Base-by-base conservation (phyloP, 2,329 filamentous ascomycete species). In the Zopfia rhizophila region DNA sequence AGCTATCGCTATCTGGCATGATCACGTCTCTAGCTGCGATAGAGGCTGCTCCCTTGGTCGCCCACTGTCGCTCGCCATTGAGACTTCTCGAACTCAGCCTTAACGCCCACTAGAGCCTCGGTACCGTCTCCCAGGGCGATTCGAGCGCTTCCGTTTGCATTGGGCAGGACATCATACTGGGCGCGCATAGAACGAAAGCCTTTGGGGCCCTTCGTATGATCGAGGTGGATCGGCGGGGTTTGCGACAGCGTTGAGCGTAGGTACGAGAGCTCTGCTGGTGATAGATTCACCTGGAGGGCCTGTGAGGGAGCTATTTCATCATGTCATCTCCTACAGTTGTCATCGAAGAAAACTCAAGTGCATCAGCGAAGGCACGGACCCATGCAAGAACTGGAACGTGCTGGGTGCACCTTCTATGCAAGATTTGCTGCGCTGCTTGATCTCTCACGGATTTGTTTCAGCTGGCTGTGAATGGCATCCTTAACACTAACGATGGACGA, bases 81-180 rank as follows among this genome's bases (percentile, higher is more conserved):
- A 13, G 87, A 91, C 76, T 83, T 87, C 72, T 96, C 91, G 4
- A 97, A 90, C 75, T 97, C 93, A 1, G 90, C 91, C 75, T 97
- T 99, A 50, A 97, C 87, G 33, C 94, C 94, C 5, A 97, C 94
- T 51, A 99, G 88, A 5, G 94, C 94, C 73, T 99, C 94, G 1
- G 91, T 96, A 38, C 94, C 94, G 70, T 99, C 94, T 3, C 91
- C 86, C 69, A 97, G 95, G 58, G 93, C 96, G 33, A 99, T 88
- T 23, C 95, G 85, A 48, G 94, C 93, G 73, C 90, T 95, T 51
- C 94, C 94, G 66, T 97, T 96, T n/a, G 93, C 88, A 33, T 87
- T 86, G 0, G 94, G 92, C 0, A 99, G 82, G 45, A 97, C 90
- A 46, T 90, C 89, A 42, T 89, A 91, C 77, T 99, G 94, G 48